These are phyloP conservation scores for Camellia sinensis DNA, from an alignment of 148 eudicot genomes.

Conservation along the genomic window DNA sequence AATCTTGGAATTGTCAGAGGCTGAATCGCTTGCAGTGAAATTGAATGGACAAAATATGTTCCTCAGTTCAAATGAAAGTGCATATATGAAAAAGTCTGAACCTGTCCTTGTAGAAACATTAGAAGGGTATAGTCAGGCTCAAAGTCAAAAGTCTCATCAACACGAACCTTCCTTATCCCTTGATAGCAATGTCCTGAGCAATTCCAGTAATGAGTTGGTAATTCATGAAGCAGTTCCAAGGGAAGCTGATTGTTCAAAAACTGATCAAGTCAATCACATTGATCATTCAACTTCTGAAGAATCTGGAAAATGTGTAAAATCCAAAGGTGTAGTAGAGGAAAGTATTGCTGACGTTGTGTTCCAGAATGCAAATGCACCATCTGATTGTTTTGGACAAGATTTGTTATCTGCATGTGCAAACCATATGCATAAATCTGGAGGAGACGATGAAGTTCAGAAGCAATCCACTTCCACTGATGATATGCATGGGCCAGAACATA, in stretches of 20 bases:
- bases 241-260: conserved; percentile 28
- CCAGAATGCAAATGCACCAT: conserved; percentile 22
- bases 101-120: conserved; percentile 16
- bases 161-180: conserved; percentile 28
- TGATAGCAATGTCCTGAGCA: conserved; percentile 22
- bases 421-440: conserved; percentile 3
- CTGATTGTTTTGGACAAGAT: conserved; percentile 24
- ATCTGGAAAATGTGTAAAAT: conserved; percentile 25
- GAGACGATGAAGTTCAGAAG: conserved; percentile 27
- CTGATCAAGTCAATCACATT: conserved; percentile 18
- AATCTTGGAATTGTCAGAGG: conserved; percentile 56
- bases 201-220: conserved; percentile 22
- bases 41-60: conserved; percentile 18
- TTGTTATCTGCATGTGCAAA: conserved; percentile 21
- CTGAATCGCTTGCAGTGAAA: conserved; percentile 16
- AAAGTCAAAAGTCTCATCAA: conserved; percentile 18
- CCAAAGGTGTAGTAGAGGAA: conserved; percentile 27
- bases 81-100: conserved; percentile 24
- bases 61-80: conserved; percentile 31
- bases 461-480: conserved; percentile 26
- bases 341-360: conserved; percentile 22
- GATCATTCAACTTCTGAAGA: conserved; percentile 29
- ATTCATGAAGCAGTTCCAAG: conserved; percentile 25
- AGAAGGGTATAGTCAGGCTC: conserved; percentile 25
- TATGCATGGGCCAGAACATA: conserved; percentile 26